Percentiles rank a stretch among this genome's conserved stretches.
These are phyloP conservation scores for Leccinum longicurvipes DNA, from an alignment of 768 basidiomycete species.

Conservation along the genomic window DNA sequence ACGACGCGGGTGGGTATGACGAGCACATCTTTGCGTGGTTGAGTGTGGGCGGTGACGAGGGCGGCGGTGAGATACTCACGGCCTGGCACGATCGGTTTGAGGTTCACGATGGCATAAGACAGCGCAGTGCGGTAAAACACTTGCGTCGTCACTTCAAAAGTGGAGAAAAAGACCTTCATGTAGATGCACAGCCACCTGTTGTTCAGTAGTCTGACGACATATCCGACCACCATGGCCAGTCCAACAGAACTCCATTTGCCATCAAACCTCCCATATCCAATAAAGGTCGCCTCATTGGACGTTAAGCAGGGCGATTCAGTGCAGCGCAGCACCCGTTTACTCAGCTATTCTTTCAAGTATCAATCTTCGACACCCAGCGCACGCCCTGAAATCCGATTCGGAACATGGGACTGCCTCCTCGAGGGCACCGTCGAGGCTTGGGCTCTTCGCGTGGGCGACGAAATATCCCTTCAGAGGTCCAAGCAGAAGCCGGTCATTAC, in stretches of 20 bases:
- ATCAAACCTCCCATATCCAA: constrained; percentile 76
- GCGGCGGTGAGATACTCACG: constrained; percentile 54
- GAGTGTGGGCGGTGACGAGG: background rate
- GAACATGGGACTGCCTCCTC: constrained; percentile 87
- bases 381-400: constrained; percentile 68
- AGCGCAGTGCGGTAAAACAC: constrained; percentile 67
- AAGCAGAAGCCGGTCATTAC: constrained; percentile 58
- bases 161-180: constrained; percentile 61
- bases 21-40: constrained; percentile 50
- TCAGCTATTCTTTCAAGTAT: constrained; percentile 81
- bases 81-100: constrained; percentile 91
- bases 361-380: constrained; percentile 42
- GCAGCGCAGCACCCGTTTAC: constrained; percentile 69
- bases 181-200: constrained; percentile 20
- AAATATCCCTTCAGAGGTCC: constrained; percentile 56
- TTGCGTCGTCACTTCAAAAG: constrained; percentile 75
- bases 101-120: constrained; percentile 87
- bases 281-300: constrained; percentile 74
- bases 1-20: constrained; percentile 57
- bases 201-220: constrained; percentile 10
- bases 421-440: constrained; percentile 76
- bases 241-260: constrained; percentile 79
- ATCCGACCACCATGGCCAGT: constrained; percentile 41
- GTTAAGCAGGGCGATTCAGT: constrained; percentile 44
- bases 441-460: constrained; percentile 64